phyloP scores from a whole-genome alignment of 2,329 filamentous ascomycete genomes.

The Xylariales sp. region DNA sequence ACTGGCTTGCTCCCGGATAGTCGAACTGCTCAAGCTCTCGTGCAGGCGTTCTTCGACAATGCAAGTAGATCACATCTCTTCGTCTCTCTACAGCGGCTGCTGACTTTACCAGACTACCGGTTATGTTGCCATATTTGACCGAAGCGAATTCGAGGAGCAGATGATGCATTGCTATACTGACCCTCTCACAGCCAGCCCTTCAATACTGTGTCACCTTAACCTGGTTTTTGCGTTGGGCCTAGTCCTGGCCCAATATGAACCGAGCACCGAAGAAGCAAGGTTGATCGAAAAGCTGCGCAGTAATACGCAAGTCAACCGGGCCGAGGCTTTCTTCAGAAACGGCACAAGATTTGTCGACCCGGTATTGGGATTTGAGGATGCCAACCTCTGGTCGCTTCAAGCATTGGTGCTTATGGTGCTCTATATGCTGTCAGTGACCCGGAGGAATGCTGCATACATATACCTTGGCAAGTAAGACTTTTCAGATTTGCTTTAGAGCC shows the following conservation, averaged over 20 bases:
- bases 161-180: conserved; percentile 51
- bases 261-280: conserved; percentile 41
- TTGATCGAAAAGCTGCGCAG: conserved; percentile 47
- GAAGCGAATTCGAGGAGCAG: conserved; percentile 39
- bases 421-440: conserved; percentile 59
- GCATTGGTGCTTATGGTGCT: conserved; percentile 59
- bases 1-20: conserved; percentile 53
- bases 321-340: conserved; percentile 59
- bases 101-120: conserved; percentile 46
- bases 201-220: conserved; percentile 55
- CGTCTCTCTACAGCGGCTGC: background rate
- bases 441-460: conserved; percentile 58
- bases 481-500: background rate
- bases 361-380: conserved; percentile 51
- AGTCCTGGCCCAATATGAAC: conserved; percentile 49
- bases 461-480: conserved; percentile 48
- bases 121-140: conserved; percentile 56
- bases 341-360: conserved; percentile 48
- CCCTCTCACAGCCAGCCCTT: conserved; percentile 43
- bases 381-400: conserved; percentile 62
- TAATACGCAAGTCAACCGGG: conserved; percentile 40
- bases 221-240: conserved; percentile 61
- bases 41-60: conserved; percentile 58
- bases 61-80: conserved; percentile 27
- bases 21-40: conserved; percentile 47